These are phyloP conservation scores for Kodamaea laetipori DNA, from an alignment of 805 yeast species.

Conservation along the genomic window DNA sequence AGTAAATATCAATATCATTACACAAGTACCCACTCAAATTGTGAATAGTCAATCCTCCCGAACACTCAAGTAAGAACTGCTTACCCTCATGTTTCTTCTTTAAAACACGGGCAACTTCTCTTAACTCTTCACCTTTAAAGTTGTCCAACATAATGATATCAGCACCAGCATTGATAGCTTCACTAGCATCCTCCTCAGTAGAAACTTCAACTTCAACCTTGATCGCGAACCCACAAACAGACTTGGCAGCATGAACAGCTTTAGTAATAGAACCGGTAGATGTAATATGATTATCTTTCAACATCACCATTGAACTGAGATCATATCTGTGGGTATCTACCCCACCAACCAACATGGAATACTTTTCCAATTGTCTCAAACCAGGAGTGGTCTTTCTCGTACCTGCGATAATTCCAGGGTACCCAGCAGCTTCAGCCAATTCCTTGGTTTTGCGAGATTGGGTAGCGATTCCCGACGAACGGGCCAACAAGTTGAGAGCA, in stretches of 20 bases:
- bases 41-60: slow-evolving; percentile 80
- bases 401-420: slow-evolving; percentile 86
- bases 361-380: slow-evolving; percentile 81
- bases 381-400: slow-evolving; percentile 99
- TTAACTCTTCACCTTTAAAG: slow-evolving; percentile 67
- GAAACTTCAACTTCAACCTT: slow-evolving; percentile 94
- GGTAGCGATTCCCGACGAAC: slow-evolving; percentile 89
- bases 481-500: slow-evolving; percentile 75
- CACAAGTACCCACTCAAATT: slow-evolving; percentile 69
- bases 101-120: slow-evolving; percentile 61
- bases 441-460: slow-evolving; percentile 58
- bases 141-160: slow-evolving; percentile 95
- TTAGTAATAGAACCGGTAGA: slow-evolving; percentile 88
- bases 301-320: slow-evolving; percentile 91
- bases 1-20: slow-evolving; percentile 82
- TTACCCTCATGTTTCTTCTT: slow-evolving; percentile 56
- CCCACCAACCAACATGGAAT: slow-evolving; percentile 94
- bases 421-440: slow-evolving; percentile 69
- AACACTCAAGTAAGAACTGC: slow-evolving; percentile 76
- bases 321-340: slow-evolving; percentile 92
- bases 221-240: slow-evolving; percentile 83
- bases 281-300: slow-evolving; percentile 92
- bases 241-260: slow-evolving; percentile 76
- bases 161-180: slow-evolving; percentile 94
- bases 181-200: slow-evolving; percentile 80